Evolutionary conservation across 768 basidiomycete genomes (phyloP), one percentile per base, ranked within the genome.

Genomic region (Psilocybe subaeruginosa): DNA sequence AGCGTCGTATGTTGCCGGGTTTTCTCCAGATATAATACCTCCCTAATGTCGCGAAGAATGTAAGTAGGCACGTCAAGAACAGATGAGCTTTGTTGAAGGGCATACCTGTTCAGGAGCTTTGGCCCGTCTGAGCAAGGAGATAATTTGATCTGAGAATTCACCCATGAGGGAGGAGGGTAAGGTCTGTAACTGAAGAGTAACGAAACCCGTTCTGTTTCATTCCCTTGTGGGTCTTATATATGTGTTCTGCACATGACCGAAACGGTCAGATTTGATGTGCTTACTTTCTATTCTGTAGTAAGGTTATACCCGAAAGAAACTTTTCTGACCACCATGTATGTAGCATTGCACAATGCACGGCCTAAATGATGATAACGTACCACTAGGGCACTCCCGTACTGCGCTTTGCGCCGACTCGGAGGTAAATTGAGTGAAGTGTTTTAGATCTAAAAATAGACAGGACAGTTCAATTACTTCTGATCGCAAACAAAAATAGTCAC

Each of bases 1-100:
- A 0, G 77, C 14, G 62, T 89, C 86, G 75, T 87, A 92, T 0
- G 69, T 39, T 0, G 83, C 70, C 6, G 95, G 95, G 68, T 95
- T 88, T 43, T 80, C 76, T 14, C 93, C 93, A 54, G 83, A 84
- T 29, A 97, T 80, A 9, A 96, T 77, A 56, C 92, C 92, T 17
- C 88, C 91, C 91, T 57, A 33, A 1, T 30, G 2, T 7, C 17
- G 16, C n/a, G 3, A 19, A 6, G 11, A 8, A 31, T 16, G 16
- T 8, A 50, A 33, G 46, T 17, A 46, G 54, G 39, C 59, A 59
- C 29, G 37, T 30, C 30, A 14, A 16, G 39, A 35, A 23, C 23
- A 31, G 6, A 9, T 3, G 58, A 54, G 41, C 39, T 41, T 3
- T 31, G 19, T 16, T 37, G n/a, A 68, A 16, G 12, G 4, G 4